phyloP scores from a whole-genome alignment of 1,284 basidiomycete species.

The Somion occarium region DNA sequence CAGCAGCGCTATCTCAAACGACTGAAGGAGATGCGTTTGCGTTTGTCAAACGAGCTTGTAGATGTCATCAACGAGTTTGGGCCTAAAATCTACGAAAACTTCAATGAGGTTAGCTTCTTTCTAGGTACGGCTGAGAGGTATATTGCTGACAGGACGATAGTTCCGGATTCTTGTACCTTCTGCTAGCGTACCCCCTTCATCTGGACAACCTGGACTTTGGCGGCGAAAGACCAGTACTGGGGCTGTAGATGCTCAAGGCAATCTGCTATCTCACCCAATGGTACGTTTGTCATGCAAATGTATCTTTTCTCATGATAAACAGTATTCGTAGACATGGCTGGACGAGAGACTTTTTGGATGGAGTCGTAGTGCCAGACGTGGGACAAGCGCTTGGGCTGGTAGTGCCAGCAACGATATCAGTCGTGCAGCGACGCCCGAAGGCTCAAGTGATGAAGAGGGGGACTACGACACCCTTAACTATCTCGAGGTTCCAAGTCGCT shows the following conservation, averaged over 20 bases:
- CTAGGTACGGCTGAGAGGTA: background rate
- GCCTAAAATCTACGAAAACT: conserved; percentile 85
- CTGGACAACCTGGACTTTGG: conserved; percentile 64
- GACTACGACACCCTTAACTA: conserved; percentile 77
- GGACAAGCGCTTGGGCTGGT: conserved; percentile 74
- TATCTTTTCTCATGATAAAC: background rate
- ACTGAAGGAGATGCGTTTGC: conserved; percentile 75
- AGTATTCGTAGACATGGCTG: conserved; percentile 65
- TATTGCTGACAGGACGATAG: conserved; percentile 31
- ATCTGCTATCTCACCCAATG: conserved; percentile 79
- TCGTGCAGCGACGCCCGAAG: conserved; percentile 60
- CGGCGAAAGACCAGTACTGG: conserved; percentile 70
- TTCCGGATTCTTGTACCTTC: conserved; percentile 82
- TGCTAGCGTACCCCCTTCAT: conserved; percentile 75
- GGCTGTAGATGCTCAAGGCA: conserved; percentile 75
- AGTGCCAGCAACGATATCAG: conserved; percentile 58
- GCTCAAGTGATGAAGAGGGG: conserved; percentile 72
- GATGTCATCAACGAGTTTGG: conserved; percentile 90
- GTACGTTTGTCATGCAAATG: conserved; percentile 24
- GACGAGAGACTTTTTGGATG: conserved; percentile 93
- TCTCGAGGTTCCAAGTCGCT: conserved; percentile 43
- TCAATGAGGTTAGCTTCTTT: conserved; percentile 63
- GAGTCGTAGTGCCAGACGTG: conserved; percentile 67
- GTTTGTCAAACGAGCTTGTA: conserved; percentile 84
- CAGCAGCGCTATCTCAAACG: conserved; percentile 83